Evolutionary conservation across 139 green algal genomes (phyloP), one percentile per base, ranked within the genome.

Genomic region (Parachlorella kessleri): DNA sequence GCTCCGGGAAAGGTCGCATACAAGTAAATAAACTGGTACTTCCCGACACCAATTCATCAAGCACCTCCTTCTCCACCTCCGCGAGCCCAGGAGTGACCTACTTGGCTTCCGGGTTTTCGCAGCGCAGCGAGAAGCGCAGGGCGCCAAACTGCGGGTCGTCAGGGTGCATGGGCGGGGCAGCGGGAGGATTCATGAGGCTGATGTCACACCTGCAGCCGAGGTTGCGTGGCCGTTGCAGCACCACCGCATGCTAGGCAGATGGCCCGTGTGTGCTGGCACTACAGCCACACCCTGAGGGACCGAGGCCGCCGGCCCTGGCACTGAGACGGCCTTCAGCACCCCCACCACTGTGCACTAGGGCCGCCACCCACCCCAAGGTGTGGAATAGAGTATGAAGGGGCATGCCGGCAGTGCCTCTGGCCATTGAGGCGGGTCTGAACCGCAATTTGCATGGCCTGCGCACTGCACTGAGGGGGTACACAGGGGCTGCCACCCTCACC

Each of bases 51-150:
- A 26, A 70, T 70, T 8, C 28, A 70, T 30, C 65, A 39, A 7
- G 23, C 65, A 30, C 30, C n/a, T n/a, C n/a, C n/a, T n/a, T n/a
- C n/a, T n/a, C n/a, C n/a, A n/a, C n/a, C n/a, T n/a, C n/a, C n/a
- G n/a, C n/a, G n/a, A n/a, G n/a, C n/a, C n/a, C n/a, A n/a, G n/a
- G n/a, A n/a, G n/a, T n/a, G n/a, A n/a, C n/a, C n/a, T n/a, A n/a
- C n/a, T n/a, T n/a, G n/a, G n/a, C n/a, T n/a, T n/a, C n/a, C n/a
- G 69, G 36, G 14, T 86, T 55, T 41, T 89, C 85, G 39, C 79
- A 69, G 5, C 85, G 67, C 42, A 90, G 66, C 6, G 64, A 8
- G 41, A 87, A 88, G 37, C 72, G 63, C 59, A 86, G 55, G 2
- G 70, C 82, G 18, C 76, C 59, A 24, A 66, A 82, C 10, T 78